phyloP scores from a whole-genome alignment of 106 monocot genomes.

The Dendrobium nobile region DNA sequence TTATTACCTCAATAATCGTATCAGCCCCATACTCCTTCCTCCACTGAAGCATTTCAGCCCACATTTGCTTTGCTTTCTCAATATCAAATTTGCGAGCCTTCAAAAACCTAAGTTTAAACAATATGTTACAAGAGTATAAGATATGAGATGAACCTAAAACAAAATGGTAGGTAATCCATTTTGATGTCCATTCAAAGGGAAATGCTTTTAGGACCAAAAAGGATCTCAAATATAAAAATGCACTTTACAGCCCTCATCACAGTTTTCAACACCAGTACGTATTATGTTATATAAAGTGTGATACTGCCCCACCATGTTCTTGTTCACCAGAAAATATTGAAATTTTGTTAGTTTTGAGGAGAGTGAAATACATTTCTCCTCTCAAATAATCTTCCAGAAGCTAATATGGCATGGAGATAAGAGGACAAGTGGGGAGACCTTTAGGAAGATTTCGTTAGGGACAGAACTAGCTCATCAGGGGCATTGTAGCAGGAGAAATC shows the following conservation, averaged over 20 bases:
- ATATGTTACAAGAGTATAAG: background rate
- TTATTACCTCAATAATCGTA: constrained; percentile 44
- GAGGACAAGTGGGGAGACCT: background rate
- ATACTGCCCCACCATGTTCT: background rate
- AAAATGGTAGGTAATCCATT: background rate
- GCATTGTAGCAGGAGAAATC: background rate
- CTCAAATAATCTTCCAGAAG: background rate
- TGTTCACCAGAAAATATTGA: background rate
- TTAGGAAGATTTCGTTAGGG: background rate
- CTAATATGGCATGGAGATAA: background rate
- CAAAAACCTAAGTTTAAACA: constrained; percentile 35
- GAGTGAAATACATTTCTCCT: background rate
- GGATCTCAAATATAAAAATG: background rate
- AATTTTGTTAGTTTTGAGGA: background rate
- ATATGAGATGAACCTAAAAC: background rate
- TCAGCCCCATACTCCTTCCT: constrained; percentile 49
- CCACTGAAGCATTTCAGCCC: constrained; percentile 71
- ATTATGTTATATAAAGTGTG: background rate
- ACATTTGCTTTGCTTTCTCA: constrained; percentile 64
- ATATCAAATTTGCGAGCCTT: constrained; percentile 64
- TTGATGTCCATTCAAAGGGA: background rate
- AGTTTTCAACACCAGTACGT: background rate
- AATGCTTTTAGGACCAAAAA: background rate
- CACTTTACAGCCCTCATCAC: background rate
- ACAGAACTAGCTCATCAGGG: background rate